Conservation (phyloP, 2,329 filamentous ascomycete species). For the Pestalotiopsis sp. region DNA sequence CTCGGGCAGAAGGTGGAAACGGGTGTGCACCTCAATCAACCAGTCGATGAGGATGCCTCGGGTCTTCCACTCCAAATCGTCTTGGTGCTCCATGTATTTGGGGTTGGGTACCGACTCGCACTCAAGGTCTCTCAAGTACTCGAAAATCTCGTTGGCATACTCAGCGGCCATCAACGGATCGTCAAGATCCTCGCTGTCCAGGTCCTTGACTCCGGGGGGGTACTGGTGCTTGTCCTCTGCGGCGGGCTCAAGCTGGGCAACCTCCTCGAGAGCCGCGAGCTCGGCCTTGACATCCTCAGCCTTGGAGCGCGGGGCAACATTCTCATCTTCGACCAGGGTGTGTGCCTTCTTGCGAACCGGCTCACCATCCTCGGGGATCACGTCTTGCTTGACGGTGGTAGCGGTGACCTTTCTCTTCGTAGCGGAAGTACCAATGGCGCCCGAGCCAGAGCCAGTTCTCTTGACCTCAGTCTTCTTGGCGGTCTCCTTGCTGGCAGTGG, state of each 20-base stretch:
- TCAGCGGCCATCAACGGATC: constrained; percentile 98
- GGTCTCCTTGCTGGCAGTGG: constrained; percentile 65
- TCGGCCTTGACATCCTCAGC: constrained; percentile 33
- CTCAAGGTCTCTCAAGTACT: constrained; percentile 90
- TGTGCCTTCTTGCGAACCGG: constrained; percentile 69
- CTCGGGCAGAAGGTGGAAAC: constrained; percentile 93
- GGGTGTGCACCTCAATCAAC: constrained; percentile 97
- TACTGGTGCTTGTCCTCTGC: constrained; percentile 28
- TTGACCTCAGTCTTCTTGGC: constrained; percentile 72
- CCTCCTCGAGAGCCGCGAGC: constrained; percentile 34
- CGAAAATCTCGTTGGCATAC: constrained; percentile 96
- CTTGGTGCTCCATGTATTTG: constrained; percentile 93
- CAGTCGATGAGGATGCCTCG: constrained; percentile 96
- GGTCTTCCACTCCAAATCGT: constrained; percentile 97
- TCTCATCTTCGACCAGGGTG: constrained; percentile 50
- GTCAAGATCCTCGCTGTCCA: constrained; percentile 86
- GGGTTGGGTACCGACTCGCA: constrained; percentile 79
- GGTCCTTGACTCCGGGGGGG: constrained; percentile 56
- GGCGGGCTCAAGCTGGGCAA: constrained; percentile 27
- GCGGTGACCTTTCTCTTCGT: constrained; percentile 69
- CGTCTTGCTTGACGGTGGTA: constrained; percentile 63
- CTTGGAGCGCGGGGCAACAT: constrained; percentile 37
- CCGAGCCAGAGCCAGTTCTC: constrained; percentile 72
- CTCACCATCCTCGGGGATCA: constrained; percentile 64
- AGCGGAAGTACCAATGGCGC: constrained; percentile 59